Percentiles rank a stretch among this genome's conserved stretches.
phyloP scores from a whole-genome alignment of 306 rosid genomes.

The Quercus berberidifolia region DNA sequence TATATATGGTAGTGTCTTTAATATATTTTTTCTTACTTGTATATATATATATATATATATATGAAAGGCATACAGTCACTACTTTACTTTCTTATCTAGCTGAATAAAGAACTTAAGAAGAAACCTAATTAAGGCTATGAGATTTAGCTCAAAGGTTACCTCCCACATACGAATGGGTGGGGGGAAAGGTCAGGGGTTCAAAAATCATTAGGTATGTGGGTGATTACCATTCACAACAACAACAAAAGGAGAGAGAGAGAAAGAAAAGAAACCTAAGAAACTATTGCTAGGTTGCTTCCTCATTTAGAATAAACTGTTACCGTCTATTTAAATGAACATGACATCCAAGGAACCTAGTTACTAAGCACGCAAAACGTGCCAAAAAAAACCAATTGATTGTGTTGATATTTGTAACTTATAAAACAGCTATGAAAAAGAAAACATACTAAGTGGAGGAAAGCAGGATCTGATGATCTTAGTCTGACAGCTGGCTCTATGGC shows the following conservation, averaged over 20 bases:
- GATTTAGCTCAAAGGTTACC: too few species aligned
- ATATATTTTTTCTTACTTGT: too few species aligned
- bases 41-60: not conserved
- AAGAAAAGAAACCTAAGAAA: too few species aligned
- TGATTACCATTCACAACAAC: too few species aligned
- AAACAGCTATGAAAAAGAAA: constrained; percentile 4
- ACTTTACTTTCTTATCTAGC: not conserved
- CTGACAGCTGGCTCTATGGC: constrained; percentile 57
- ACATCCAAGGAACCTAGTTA: not conserved
- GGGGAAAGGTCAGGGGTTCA: too few species aligned
- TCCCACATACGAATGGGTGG: too few species aligned
- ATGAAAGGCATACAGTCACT: not conserved
- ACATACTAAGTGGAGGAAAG: constrained; percentile 69
- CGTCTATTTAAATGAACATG: not conserved
- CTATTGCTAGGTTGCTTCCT: not conserved
- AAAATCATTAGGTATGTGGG: too few species aligned
- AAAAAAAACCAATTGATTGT: not conserved
- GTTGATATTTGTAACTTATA: not conserved
- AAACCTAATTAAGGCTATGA: not conserved
- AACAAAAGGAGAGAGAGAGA: too few species aligned
- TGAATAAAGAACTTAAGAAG: not conserved
- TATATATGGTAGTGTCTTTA: too few species aligned
- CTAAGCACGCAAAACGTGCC: not conserved
- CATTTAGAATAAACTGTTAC: not conserved
- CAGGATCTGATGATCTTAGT: constrained; percentile 76